A percentile compares a stretch with the other conserved stretches of the same genome.
Conservation (phyloP, 805 yeast genomes). For the Peterozyma toletana region DNA sequence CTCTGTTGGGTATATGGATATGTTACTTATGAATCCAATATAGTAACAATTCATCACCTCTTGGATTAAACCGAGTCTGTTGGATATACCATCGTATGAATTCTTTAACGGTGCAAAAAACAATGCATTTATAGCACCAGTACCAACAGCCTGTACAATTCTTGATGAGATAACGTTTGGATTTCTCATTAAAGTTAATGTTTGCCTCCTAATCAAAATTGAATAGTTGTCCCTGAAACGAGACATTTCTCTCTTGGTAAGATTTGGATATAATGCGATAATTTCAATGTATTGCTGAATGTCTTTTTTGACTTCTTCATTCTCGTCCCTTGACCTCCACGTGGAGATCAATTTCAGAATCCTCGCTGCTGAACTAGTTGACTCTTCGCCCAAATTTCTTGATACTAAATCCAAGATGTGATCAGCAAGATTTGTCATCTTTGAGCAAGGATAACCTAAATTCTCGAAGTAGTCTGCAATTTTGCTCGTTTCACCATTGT, state of each 20-base stretch:
- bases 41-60: conserved; percentile 52
- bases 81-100: conserved; percentile 43
- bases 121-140: conserved; percentile 59
- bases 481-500: conserved; percentile 44
- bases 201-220: conserved; percentile 27
- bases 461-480: conserved; percentile 40
- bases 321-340: not conserved
- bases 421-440: conserved; percentile 65
- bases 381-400: conserved; percentile 21
- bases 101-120: conserved; percentile 57
- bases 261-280: not conserved
- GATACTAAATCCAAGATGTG: conserved; percentile 66
- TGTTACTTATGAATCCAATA: conserved; percentile 63
- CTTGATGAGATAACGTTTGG: conserved; percentile 59
- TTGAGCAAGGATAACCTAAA: conserved; percentile 52
- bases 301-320: not conserved
- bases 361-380: not conserved
- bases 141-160: conserved; percentile 52
- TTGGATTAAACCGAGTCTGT: conserved; percentile 68
- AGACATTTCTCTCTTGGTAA: not conserved
- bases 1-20: conserved; percentile 61
- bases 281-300: not conserved
- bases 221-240: conserved; percentile 1
- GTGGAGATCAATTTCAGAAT: not conserved
- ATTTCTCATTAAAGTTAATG: conserved; percentile 37